Evolutionary conservation across 2,329 filamentous ascomycete genomes (phyloP), one percentile per base, ranked within the genome.

Genomic region (Penicillium sp.): DNA sequence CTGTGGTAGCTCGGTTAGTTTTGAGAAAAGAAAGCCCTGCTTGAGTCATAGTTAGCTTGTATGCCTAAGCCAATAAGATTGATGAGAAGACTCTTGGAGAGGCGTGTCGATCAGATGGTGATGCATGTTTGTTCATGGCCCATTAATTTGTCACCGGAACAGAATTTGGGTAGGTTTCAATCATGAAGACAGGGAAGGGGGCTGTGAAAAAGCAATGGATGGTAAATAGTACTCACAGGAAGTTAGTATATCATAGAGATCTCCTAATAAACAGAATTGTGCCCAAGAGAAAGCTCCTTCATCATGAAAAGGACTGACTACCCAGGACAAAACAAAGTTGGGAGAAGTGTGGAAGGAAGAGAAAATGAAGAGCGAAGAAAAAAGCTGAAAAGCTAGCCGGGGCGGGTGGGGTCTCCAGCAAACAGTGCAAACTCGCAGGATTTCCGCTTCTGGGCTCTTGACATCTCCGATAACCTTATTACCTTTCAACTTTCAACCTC

Each of bases 81-180:
- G 46, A 58, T 33, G 25, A 52, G 43, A 61, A 55, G 46, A 49
- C 51, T 43, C 45, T 58, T 55, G 25, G 49, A 22, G n/a, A 54
- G 38, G 8, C 13, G 56, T 58, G 61, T 67, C 63, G 53, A 65
- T 82, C 80, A 86, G 83, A 85, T 83, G 84, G 84, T 86, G 79
- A 79, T 85, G 84, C 84, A 86, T 86, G 83, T 85, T 54, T 83
- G 80, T 83, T 83, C 80, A 75, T 78, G 82, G 82, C 82, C 82
- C 83, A 84, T 80, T 73, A 69, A 30, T 71, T 73, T 74, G 78
- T 85, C 82, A 78, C 83, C 80, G 76, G 83, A 83, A 75, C 73
- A 73, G 73, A 75, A 75, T 80, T 82, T 81, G 81, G 78, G 77
- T 75, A 75, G 72, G 72, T 82, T 82, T 82, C 82, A 75, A 75